Evolutionary conservation across 345 rosid species (phyloP), one percentile per base, ranked within the genome.

Genomic region (Salix brachista): DNA sequence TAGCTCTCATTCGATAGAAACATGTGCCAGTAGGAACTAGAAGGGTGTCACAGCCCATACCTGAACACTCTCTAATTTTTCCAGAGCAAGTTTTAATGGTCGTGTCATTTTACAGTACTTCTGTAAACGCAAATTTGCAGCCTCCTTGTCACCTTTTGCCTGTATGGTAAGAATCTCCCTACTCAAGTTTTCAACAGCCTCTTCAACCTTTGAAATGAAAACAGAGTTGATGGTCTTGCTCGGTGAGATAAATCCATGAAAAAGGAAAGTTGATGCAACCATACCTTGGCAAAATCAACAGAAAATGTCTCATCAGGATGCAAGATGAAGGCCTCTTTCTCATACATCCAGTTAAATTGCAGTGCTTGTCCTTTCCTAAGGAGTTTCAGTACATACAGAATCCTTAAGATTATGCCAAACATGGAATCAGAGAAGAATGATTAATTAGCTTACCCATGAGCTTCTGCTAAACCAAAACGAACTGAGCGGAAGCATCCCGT

Each of bases 401-500:
- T 19, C 66, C 77, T 78, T 70, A 74, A 65, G 30, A 67, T 58
- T 23, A 62, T 26, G 60, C 69, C 19, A 67, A n/a, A 23, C 75
- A 67, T 52, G 30, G 72, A 56, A 69, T 16, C n/a, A 80, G 80
- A 69, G 78, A 70, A 79, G 11, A 34, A 46, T 23, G 39, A 70
- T 48, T 23, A 36, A 23, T 76, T 44, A 17, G 70, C 79, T 87
- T 88, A 95, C 97, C 97, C 99, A 81, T 92, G 99, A 86, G 97
- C 94, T 89, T 93, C 97, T 77, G 89, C 83, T 71, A 95, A 88
- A 77, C 99, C 97, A 84, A 95, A 93, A 48, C 97, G 90, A 71
- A 95, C 89, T 0, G 99, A 91, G 71, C 94, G 92, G 80, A 95
- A 95, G 87, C 97, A 95, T 71, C 97, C 97, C 4, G 94, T 91